A percentile compares a stretch with the other conserved stretches of the same genome.
These are phyloP conservation scores for bread wheat (Triticum aestivum) DNA, from an alignment of 176 grass and related monocot species.

Conservation along the genomic window DNA sequence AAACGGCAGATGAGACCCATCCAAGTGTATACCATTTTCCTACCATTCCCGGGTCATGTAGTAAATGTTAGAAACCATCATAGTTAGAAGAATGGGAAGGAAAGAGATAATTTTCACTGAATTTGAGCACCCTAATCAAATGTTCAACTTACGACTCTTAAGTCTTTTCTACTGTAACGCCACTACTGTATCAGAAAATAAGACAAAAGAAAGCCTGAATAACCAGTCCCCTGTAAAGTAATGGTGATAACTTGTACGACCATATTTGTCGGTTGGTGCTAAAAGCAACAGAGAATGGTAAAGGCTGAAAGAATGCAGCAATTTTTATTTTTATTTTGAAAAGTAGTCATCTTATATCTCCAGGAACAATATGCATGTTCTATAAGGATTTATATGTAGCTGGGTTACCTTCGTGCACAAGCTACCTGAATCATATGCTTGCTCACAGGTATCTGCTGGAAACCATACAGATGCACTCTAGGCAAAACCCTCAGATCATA, in stretches of 20 bases:
- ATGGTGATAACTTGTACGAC: neutral
- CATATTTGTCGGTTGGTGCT: neutral
- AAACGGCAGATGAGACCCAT: neutral
- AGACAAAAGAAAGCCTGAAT: neutral
- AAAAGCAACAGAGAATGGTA: neutral
- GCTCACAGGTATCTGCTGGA: neutral
- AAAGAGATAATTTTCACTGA: neutral
- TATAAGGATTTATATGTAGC: neutral
- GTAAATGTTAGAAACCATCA: neutral
- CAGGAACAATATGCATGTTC: neutral
- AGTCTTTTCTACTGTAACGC: neutral
- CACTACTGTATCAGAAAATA: neutral
- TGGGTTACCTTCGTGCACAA: neutral
- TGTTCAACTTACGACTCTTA: neutral
- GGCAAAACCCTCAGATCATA: neutral
- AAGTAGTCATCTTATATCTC: neutral
- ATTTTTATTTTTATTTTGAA: neutral
- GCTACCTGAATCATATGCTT: neutral
- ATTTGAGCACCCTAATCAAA: neutral
- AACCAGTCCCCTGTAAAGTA: neutral
- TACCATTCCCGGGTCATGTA: too few species aligned
- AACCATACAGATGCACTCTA: neutral
- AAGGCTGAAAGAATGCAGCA: neutral
- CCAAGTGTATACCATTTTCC: neutral
- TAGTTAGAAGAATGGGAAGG: neutral